Conservation (phyloP, 169 alveolate species). For the Eimeria acervulina region DNA sequence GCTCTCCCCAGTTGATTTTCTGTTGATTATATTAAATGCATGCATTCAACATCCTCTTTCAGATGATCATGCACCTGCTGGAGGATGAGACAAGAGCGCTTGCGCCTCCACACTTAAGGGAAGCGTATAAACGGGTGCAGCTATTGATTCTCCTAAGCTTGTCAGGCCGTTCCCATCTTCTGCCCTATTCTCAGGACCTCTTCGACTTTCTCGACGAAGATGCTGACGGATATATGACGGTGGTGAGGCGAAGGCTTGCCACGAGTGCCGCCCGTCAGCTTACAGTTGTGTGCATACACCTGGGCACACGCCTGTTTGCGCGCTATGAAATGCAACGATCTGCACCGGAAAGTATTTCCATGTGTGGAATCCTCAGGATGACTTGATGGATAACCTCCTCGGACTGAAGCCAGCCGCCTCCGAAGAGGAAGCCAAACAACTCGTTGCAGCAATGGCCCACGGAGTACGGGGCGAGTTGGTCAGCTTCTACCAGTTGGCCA, state of each 20-base stretch:
- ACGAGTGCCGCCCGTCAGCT: background rate
- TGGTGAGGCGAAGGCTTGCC: slow-evolving; percentile 14
- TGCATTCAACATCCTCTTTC: background rate
- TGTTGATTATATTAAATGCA: too few relatives aligned
- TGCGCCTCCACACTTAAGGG: slow-evolving; percentile 1
- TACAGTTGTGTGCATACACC: background rate
- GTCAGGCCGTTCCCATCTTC: background rate
- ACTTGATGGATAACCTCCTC: slow-evolving; percentile 48
- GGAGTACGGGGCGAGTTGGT: slow-evolving; percentile 78
- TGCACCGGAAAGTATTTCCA: background rate
- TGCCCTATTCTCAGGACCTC: background rate
- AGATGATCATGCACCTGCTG: slow-evolving; percentile 69
- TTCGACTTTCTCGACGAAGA: slow-evolving; percentile 72
- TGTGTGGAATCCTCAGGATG: slow-evolving; percentile 43
- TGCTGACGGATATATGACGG: slow-evolving; percentile 78
- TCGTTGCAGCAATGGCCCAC: slow-evolving; percentile 67
- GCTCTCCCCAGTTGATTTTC: background rate
- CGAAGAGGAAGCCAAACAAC: slow-evolving; percentile 61
- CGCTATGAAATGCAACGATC: background rate
- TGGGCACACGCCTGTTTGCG: background rate
- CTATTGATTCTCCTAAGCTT: background rate
- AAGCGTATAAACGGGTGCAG: slow-evolving; percentile 32
- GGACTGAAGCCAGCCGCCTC: slow-evolving; percentile 74
- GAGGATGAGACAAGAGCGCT: slow-evolving; percentile 67
- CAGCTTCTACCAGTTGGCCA: slow-evolving; percentile 40